phyloP scores from a whole-genome alignment of 176 grass and related monocot species.

The Eragrostis nindensis region DNA sequence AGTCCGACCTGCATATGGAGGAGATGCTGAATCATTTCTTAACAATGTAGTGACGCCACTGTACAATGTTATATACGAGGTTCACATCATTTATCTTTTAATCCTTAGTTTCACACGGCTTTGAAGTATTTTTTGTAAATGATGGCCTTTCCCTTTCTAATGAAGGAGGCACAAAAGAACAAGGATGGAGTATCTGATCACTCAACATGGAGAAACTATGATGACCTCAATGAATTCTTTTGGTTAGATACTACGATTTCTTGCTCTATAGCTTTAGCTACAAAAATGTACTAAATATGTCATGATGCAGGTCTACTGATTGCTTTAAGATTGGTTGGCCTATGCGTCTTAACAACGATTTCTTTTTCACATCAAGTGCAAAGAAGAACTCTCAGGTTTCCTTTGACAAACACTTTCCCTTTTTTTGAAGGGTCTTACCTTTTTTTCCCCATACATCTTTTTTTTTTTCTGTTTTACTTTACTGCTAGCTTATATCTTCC shows the following conservation, averaged over 20 bases:
- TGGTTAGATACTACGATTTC: constrained; percentile 65
- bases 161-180: constrained; percentile 91
- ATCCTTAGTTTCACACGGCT: constrained; percentile 35
- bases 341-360: constrained; percentile 79
- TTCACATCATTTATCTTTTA: constrained; percentile 45
- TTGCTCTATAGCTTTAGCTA: constrained; percentile 19
- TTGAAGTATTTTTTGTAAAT: constrained; percentile 33
- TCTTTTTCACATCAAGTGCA: constrained; percentile 64
- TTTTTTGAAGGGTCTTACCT: too few relatives aligned
- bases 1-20: constrained; percentile 78
- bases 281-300: constrained; percentile 32
- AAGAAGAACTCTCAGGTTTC: constrained; percentile 50
- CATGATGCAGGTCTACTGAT: constrained; percentile 67
- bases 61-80: constrained; percentile 74
- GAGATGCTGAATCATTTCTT: constrained; percentile 81
- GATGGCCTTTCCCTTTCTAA: constrained; percentile 37
- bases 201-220: constrained; percentile 99
- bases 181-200: constrained; percentile 82
- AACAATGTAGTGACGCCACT: constrained; percentile 80
- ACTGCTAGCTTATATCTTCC: background rate
- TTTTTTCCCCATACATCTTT: background rate
- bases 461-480: constrained; percentile 7
- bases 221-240: constrained; percentile 96
- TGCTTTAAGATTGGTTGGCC: constrained; percentile 99
- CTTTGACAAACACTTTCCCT: background rate